Evolutionary conservation across 257 asterid genomes (phyloP).

Genomic region (Plectranthus barbatus): DNA sequence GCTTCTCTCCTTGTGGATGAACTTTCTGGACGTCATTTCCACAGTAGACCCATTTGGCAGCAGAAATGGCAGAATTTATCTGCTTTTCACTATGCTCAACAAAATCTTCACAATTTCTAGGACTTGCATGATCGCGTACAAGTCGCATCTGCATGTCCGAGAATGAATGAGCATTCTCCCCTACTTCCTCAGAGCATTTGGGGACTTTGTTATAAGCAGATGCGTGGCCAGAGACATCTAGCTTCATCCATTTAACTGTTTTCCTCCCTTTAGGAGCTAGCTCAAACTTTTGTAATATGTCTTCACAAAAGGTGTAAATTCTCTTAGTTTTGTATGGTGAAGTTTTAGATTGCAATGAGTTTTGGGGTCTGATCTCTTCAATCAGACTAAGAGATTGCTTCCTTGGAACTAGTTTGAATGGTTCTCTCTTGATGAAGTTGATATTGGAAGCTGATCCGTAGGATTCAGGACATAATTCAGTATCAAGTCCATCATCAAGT

Average conservation of each 20-base stretch:
- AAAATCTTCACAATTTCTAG: constrained; percentile 21
- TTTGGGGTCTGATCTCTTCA: constrained; percentile 37
- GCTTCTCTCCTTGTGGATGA: constrained; percentile 19
- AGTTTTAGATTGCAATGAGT: constrained; percentile 17
- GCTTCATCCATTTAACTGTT: constrained; percentile 33
- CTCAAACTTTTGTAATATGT: constrained; percentile 19
- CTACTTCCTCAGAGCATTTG: constrained; percentile 23
- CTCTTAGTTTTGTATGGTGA: constrained; percentile 16
- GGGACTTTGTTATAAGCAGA: constrained; percentile 13
- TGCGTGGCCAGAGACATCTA: constrained; percentile 27
- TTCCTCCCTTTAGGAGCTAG: constrained; percentile 24
- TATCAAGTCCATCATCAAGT: constrained; percentile 37
- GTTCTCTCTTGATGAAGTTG: constrained; percentile 23
- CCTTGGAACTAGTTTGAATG: constrained; percentile 20
- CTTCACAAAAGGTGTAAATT: constrained; percentile 31
- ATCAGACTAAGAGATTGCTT: constrained; percentile 29
- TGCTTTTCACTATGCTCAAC: constrained; percentile 20
- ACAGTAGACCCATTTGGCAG: constrained; percentile 11
- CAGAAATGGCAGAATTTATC: constrained; percentile 18
- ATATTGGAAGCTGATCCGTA: constrained; percentile 24
- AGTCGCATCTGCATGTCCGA: constrained; percentile 16
- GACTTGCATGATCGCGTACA: constrained; percentile 22
- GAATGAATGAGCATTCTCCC: constrained; percentile 11
- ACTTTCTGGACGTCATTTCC: constrained; percentile 14
- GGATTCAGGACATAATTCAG: constrained; percentile 29